Evolutionary conservation across 2,329 filamentous ascomycete genomes (phyloP).

Genomic region (Tolypocladium endophyticum): DNA sequence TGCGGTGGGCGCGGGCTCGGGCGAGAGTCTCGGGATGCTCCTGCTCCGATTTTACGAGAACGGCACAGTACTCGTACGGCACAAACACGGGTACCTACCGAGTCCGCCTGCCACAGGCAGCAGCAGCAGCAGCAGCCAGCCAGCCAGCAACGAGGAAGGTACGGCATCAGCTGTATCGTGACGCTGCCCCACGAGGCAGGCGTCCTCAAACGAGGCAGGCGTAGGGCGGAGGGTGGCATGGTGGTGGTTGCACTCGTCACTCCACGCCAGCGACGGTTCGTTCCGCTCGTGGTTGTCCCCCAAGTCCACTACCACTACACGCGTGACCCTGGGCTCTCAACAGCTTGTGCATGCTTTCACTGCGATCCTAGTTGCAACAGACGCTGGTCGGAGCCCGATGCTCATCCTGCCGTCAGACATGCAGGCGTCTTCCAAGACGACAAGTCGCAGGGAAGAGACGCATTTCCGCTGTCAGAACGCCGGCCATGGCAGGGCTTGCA

Average conservation of each 20-base stretch:
- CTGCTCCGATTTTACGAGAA: neutral
- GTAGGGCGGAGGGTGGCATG: no score
- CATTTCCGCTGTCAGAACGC: neutral
- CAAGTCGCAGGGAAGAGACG: neutral
- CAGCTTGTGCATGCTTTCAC: neutral
- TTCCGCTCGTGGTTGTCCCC: neutral
- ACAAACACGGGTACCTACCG: neutral
- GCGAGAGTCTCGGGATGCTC: neutral
- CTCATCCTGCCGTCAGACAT: neutral
- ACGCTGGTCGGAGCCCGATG: neutral
- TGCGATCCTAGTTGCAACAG: neutral
- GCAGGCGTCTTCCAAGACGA: neutral
- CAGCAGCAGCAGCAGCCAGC: no score
- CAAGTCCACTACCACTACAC: neutral
- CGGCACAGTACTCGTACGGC: neutral
- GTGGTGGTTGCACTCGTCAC: neutral
- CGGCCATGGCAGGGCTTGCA: neutral
- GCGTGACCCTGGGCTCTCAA: neutral
- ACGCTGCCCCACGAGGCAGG: neutral
- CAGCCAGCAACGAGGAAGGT: neutral
- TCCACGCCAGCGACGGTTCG: neutral
- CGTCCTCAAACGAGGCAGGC: neutral
- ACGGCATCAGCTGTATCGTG: neutral
- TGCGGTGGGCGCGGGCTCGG: neutral
- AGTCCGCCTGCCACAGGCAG: neutral